These are phyloP conservation scores for Pezizomycotina sp. DNA, from an alignment of 2,329 filamentous ascomycete genomes.

Conservation along the genomic window DNA sequence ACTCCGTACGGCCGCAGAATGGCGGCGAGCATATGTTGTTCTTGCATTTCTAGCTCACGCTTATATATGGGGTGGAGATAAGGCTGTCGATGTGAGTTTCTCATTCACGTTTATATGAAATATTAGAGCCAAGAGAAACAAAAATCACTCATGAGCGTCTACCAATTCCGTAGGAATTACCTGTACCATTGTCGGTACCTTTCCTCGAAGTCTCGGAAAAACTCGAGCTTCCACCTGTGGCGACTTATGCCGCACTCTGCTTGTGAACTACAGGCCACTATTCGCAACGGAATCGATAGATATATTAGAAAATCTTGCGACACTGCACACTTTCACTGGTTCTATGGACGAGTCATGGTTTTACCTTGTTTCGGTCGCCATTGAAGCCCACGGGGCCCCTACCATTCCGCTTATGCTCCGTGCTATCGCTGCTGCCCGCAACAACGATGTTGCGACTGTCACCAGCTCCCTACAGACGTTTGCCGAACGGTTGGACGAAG, in stretches of 20 bases:
- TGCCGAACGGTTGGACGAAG: conserved; percentile 73
- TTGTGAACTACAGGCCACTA: conserved; percentile 92
- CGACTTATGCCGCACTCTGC: conserved; percentile 79
- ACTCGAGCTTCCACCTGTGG: conserved; percentile 78
- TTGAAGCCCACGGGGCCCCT: conserved; percentile 78
- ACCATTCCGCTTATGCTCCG: conserved; percentile 77
- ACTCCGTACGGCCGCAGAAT: conserved; percentile 71
- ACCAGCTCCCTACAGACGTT: conserved; percentile 62
- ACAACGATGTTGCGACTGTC: conserved; percentile 52
- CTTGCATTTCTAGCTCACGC: conserved; percentile 66
- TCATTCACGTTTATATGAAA: neutral
- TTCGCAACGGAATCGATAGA: conserved; percentile 71
- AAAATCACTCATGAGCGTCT: too few relatives aligned
- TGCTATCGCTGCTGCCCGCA: conserved; percentile 64
- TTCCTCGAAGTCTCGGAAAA: conserved; percentile 58
- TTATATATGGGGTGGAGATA: conserved; percentile 76
- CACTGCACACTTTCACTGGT: conserved; percentile 79
- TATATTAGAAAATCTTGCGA: conserved; percentile 71
- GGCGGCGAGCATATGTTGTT: conserved; percentile 70
- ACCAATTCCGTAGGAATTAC: conserved; percentile 42
- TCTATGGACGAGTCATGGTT: conserved; percentile 98
- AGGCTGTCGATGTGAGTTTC: conserved; percentile 47
- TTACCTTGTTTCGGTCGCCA: conserved; percentile 86
- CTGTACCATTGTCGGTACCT: conserved; percentile 66
- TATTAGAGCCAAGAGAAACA: neutral